These are phyloP conservation scores for Candida taoyuanica DNA, from an alignment of 805 yeast genomes.

Conservation along the genomic window DNA sequence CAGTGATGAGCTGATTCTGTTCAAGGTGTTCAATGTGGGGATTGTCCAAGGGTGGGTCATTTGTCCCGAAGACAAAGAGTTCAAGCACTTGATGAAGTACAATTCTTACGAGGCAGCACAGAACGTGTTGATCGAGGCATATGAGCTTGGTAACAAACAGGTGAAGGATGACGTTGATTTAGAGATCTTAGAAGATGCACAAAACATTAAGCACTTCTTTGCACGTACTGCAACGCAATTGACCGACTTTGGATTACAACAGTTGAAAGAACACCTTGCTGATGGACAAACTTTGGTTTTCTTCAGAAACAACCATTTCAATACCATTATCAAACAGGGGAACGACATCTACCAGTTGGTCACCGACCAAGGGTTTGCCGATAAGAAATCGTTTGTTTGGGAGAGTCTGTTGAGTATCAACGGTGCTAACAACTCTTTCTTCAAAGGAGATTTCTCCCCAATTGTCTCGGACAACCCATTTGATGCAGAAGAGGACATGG, in stretches of 20 bases:
- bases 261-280: constrained; percentile 39
- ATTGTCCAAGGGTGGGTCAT: constrained; percentile 84
- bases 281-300: constrained; percentile 61
- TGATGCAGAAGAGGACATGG: constrained; percentile 12
- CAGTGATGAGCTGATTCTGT: constrained; percentile 51
- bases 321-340: constrained; percentile 53
- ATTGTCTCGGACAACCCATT: constrained; percentile 22
- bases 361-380: constrained; percentile 64
- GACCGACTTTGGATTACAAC: constrained; percentile 59
- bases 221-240: constrained; percentile 68
- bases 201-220: constrained; percentile 43
- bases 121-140: constrained; percentile 45
- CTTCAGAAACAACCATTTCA: constrained; percentile 88
- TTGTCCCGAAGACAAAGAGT: constrained; percentile 37
- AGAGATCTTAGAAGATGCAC: constrained; percentile 31
- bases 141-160: constrained; percentile 30
- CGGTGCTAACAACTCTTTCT: constrained; percentile 68
- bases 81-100: constrained; percentile 34
- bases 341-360: constrained; percentile 57
- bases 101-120: constrained; percentile 58
- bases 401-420: constrained; percentile 62
- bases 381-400: constrained; percentile 64
- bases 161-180: constrained; percentile 23
- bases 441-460: constrained; percentile 61
- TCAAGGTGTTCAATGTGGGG: constrained; percentile 52